phyloP scores from a whole-genome alignment of 1,284 basidiomycete genomes.

The Ustilago nuda region DNA sequence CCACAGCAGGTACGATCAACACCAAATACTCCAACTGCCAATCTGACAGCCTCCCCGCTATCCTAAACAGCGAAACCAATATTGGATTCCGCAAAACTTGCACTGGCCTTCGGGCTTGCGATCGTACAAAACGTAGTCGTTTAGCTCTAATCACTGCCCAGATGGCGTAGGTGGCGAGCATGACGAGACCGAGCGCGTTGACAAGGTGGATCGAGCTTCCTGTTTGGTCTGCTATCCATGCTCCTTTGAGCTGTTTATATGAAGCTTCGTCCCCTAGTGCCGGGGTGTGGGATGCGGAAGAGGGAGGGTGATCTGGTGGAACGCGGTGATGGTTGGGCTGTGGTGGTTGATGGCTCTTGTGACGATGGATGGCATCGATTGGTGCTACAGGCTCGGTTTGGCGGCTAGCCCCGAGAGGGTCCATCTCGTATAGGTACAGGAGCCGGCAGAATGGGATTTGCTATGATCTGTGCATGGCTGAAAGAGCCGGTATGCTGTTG shows the following conservation, averaged over 20 bases:
- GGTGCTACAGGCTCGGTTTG: constrained; percentile 25
- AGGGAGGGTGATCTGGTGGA: constrained; percentile 4
- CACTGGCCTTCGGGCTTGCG: neutral
- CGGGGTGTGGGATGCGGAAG: neutral
- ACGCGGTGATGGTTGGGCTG: neutral
- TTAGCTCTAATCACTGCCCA: constrained; percentile 25
- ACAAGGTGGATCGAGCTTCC: constrained; percentile 82
- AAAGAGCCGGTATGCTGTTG: neutral
- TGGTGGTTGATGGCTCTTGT: constrained; percentile 13
- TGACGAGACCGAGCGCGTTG: constrained; percentile 79
- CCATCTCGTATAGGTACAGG: constrained; percentile 13
- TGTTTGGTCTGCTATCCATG: constrained; percentile 82
- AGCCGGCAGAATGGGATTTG: neutral
- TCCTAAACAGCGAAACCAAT: neutral
- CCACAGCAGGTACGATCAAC: constrained; percentile 80
- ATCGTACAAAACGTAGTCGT: constrained; percentile 24
- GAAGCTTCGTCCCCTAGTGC: constrained; percentile 3
- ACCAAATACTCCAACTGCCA: constrained; percentile 75
- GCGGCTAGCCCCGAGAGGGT: constrained; percentile 14
- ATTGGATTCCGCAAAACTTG: neutral
- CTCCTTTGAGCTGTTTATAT: constrained; percentile 88
- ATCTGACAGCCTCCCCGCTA: constrained; percentile 14
- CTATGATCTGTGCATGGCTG: constrained; percentile 6
- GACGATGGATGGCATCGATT: constrained; percentile 30
- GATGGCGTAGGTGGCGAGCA: constrained; percentile 75